Percentiles rank a stretch among this genome's conserved stretches.
These are phyloP conservation scores for Mycosphaerelloides madeirae DNA, from an alignment of 2,329 filamentous ascomycete genomes.

Conservation along the genomic window DNA sequence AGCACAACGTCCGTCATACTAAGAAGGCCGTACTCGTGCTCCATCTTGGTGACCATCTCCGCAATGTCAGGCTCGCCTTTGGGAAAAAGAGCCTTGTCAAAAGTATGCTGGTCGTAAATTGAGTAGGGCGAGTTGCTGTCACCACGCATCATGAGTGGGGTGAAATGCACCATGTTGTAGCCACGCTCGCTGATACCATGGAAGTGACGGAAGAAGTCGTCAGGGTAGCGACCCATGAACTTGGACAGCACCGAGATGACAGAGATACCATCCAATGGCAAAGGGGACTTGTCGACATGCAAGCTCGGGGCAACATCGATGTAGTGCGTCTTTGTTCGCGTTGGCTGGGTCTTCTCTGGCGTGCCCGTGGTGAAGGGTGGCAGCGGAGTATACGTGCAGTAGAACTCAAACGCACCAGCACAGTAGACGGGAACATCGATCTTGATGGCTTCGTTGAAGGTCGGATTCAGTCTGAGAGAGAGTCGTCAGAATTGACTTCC, in stretches of 20 bases:
- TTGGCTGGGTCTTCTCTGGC: conserved; percentile 43
- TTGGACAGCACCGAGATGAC: conserved; percentile 95
- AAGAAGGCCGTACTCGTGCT: conserved; percentile 76
- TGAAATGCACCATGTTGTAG: conserved; percentile 99
- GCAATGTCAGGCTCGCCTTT: conserved; percentile 77
- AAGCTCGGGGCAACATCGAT: conserved; percentile 87
- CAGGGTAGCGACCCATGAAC: conserved; percentile 91
- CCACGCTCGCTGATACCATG: conserved; percentile 81
- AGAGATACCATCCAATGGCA: conserved; percentile 82
- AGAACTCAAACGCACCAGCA: conserved; percentile 88
- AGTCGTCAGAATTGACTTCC: conserved; percentile 7
- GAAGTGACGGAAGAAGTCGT: conserved; percentile 85
- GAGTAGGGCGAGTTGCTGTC: conserved; percentile 96
- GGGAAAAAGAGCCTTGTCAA: conserved; percentile 78
- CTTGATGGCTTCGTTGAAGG: conserved; percentile 87
- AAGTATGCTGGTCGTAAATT: conserved; percentile 84
- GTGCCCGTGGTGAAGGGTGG: conserved; percentile 65
- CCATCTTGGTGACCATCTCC: conserved; percentile 72
- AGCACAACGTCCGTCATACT: conserved; percentile 94
- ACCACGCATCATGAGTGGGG: conserved; percentile 82
- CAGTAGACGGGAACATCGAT: conserved; percentile 81
- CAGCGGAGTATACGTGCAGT: conserved; percentile 84
- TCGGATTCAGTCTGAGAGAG: conserved; percentile 68
- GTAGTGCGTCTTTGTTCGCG: conserved; percentile 72
- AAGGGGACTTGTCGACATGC: conserved; percentile 63